These are phyloP conservation scores for Debaryomyces sp. DNA, from an alignment of 1,139 yeast genomes.

Conservation along the genomic window DNA sequence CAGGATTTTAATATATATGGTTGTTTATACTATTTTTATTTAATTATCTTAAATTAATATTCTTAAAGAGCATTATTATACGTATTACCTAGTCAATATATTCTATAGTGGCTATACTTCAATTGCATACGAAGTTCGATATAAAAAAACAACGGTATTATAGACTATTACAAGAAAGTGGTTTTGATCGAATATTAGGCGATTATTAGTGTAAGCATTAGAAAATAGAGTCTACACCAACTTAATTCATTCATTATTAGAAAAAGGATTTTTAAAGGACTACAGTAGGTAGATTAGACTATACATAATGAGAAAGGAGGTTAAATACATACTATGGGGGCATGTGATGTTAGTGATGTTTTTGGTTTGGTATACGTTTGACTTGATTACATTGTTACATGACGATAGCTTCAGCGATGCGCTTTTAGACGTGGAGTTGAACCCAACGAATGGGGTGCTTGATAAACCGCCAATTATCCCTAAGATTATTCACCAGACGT, in stretches of 20 bases:
- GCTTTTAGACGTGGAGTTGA: constrained; percentile 58
- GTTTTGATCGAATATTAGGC: not conserved
- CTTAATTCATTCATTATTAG: constrained; percentile 5
- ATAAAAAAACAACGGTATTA: not conserved
- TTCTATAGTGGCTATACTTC: not conserved
- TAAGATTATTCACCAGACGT: constrained; percentile 90
- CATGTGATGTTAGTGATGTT: constrained; percentile 58
- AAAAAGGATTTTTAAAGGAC: not conserved
- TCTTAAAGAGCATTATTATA: not conserved
- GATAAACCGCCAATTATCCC: constrained; percentile 66
- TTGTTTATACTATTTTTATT: not conserved
- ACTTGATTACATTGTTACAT: constrained; percentile 71
- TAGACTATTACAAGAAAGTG: not conserved
- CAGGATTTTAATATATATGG: constrained; percentile 1
- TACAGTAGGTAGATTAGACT: not conserved
- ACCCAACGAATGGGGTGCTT: constrained; percentile 43
- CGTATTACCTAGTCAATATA: not conserved
- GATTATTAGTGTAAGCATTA: not conserved
- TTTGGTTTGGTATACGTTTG: constrained; percentile 66
- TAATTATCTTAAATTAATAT: not conserved
- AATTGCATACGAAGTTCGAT: not conserved
- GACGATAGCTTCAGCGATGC: constrained; percentile 74
- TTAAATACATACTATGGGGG: constrained; percentile 59
- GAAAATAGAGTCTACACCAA: not conserved
- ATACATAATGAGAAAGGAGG: constrained; percentile 54